Base-by-base conservation (phyloP, 306 rosid species). In the Dalbergia oliveri region DNA sequence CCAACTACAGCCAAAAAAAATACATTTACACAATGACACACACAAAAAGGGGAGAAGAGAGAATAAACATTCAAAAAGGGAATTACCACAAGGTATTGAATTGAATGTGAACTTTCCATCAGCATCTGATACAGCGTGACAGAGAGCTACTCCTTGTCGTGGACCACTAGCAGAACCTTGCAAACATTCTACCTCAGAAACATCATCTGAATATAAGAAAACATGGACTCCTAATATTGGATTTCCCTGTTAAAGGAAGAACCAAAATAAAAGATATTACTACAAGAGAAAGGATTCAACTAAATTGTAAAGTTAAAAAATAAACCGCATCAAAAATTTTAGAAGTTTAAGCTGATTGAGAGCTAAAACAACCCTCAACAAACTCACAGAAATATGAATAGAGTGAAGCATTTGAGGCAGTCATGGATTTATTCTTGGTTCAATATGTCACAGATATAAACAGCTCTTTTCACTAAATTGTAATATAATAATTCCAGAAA, bases 211-310 rank as follows among this genome's bases (percentile, higher is more conserved):
- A 78, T 88, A 85, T 75, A 95, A 85, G 86, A 89, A 95, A 65
- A 95, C 63, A 15, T 93, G 94, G 86, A 95, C 99, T 81, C 98
- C 99, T 83, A 95, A 77, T 73, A 95, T 90, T 19, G 99, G 99
- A 88, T 89, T 95, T 77, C 99, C 99, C 99, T 95, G 84, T 45
- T 76, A 75, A 76, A 75, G 50, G 26, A 83, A 63, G 78, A 50
- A 57, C 33, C 67, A 76, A 71, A 49, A 57, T 70, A 11, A 57
- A 73, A 73, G 72, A 74, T 66, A 62, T 26, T 64, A 78, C 13
- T 49, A 71, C 63, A 70, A 56, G 73, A 76, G 62, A 78, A 77
- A 56, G 34, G 63, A 72, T 61, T 58, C 31, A 39, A 12, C 57
- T 37, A 23, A 76, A 51, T 34, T 54, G 12, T 43, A 59, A 21